Conservation (phyloP, 768 basidiomycete species). For the Sporobolomyces pararoseus region DNA sequence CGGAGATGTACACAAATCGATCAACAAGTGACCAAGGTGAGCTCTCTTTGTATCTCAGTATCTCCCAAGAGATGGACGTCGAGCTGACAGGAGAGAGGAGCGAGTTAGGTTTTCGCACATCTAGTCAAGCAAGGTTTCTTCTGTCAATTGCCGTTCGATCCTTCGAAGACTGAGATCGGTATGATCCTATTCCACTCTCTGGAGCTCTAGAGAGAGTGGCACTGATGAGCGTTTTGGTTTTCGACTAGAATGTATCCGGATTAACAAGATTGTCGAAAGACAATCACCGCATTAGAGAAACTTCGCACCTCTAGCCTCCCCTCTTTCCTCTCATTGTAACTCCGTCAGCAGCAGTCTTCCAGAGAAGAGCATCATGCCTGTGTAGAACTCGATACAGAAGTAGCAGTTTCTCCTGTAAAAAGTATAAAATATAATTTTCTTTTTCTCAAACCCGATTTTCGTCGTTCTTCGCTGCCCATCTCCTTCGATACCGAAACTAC, state of each 20-base stretch:
- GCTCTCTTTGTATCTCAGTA: no score
- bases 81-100: no score
- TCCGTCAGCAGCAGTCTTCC: no score
- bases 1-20: slow-evolving; percentile 27
- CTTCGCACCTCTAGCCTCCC: background rate
- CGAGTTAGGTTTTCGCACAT: slow-evolving; percentile 30
- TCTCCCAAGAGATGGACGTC: no score
- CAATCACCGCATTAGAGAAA: background rate
- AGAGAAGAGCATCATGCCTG: no score
- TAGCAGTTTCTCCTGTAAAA: no score
- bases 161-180: slow-evolving; percentile 37
- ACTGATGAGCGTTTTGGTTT: no score
- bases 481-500: no score
- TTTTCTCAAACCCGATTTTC: no score
- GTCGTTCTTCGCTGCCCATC: no score
- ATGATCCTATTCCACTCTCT: background rate
- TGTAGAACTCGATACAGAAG: no score
- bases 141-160: slow-evolving; percentile 40
- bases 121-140: slow-evolving; percentile 37
- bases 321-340: background rate
- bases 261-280: slow-evolving; percentile 35
- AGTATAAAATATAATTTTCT: no score
- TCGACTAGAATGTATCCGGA: slow-evolving; percentile 26
- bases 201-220: background rate
- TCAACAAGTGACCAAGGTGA: slow-evolving; percentile 30